Percentiles rank a stretch among this genome's conserved stretches.
Evolutionary conservation across 2,329 filamentous ascomycete species (phyloP).

Genomic region (Venturia carpophila): DNA sequence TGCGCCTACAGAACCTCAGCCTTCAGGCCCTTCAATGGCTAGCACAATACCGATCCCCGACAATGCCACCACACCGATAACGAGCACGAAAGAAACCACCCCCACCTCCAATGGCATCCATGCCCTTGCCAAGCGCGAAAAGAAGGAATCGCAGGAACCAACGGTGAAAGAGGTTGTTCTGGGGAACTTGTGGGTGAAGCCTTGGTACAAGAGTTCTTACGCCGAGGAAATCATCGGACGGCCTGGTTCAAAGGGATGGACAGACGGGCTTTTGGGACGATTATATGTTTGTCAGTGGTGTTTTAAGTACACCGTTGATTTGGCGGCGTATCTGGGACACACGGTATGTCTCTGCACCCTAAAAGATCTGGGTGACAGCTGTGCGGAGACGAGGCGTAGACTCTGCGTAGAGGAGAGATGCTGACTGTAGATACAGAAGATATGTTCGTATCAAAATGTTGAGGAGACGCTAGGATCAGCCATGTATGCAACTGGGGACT

Average conservation of each 20-base stretch:
- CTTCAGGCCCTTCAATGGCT: neutral
- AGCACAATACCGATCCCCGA: neutral
- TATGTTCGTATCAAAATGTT: constrained; percentile 35
- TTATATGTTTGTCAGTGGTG: constrained; percentile 87
- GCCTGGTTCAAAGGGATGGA: constrained; percentile 22
- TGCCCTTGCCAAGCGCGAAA: neutral
- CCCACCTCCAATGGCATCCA: neutral
- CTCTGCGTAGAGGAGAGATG: neutral
- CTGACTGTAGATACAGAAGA: constrained; percentile 31
- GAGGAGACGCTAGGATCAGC: constrained; percentile 55
- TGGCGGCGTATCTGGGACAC: constrained; percentile 42
- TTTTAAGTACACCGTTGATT: constrained; percentile 75
- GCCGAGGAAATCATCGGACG: constrained; percentile 52
- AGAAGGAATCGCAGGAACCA: constrained; percentile 17
- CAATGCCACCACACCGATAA: neutral
- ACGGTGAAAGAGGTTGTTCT: constrained; percentile 84
- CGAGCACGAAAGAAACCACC: neutral
- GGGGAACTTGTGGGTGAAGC: constrained; percentile 73
- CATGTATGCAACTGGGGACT: constrained; percentile 71
- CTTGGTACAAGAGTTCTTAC: constrained; percentile 93
- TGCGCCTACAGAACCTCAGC: neutral
- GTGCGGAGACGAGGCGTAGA: too few species aligned
- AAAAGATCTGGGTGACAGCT: neutral
- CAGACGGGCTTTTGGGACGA: constrained; percentile 32
- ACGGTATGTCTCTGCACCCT: constrained; percentile 28